Base-by-base conservation (phyloP, 768 basidiomycete species). In the Heimioporus sp. region DNA sequence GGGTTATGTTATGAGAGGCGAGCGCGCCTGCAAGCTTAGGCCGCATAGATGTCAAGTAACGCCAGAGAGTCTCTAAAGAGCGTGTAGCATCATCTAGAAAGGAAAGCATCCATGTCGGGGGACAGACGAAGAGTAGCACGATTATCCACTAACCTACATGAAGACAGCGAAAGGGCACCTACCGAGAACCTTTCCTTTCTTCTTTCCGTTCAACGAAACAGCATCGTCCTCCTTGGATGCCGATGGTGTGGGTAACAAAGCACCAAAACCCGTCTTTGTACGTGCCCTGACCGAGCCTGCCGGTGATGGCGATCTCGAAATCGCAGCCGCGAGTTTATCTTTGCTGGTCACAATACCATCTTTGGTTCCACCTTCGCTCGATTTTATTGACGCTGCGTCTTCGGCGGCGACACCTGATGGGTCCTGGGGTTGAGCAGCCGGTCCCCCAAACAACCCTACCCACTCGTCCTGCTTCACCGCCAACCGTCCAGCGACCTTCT, bases 1-100 rank as follows among this genome's bases (percentile, higher is more conserved):
- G 83, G 4, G 82, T 88, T 56, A 85, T 86, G 37, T 79, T 69
- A 35, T 94, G 79, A 4, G 80, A 74, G 37, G 81, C 79, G 2
- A 98, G 81, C 0, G 91, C 90, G 6, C 85, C 86, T 2, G 74
- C 79, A 35, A 98, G 78, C 64, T 95, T 94, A 11, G 91, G 93
- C 12, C 97, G 83, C 11, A 92, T 83, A 62, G 97, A 93, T 2
- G 92, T 83, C 8, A 98, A 81, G 65, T 93, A 98, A 11, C 86
- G 81, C 56, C 92, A 78, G 5, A 99, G 80, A 0, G 88, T 86
- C 66, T 98, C 94, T n/a, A 96, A 75, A 2, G 95, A 89, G 19
- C 81, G 80, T 43, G 77, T 76, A 51, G 79, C 74, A 30, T 84
- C 80, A 56, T 86, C 88, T 85, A 54, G 17, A 51, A 21, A 5